These are phyloP conservation scores for Physcomitrellopsis africana DNA, from an alignment of 225 moss, liverwort and hornwort genomes.

Conservation along the genomic window DNA sequence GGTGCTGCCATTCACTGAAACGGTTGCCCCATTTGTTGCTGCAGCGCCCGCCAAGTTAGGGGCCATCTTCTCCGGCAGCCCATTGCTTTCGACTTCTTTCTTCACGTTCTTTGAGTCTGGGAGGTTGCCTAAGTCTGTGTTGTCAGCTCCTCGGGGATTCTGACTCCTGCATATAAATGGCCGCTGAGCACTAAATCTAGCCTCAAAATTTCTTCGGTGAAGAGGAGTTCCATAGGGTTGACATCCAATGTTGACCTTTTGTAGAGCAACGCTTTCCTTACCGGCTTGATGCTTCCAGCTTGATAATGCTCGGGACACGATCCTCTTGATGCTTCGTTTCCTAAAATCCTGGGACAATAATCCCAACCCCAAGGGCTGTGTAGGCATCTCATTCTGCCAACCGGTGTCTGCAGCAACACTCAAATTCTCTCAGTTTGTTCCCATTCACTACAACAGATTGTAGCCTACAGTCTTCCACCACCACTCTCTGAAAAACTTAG, in stretches of 20 bases:
- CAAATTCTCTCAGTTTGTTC: conserved; percentile 3
- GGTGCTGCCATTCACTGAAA: conserved; percentile 17
- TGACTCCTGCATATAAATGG: conserved; percentile 43
- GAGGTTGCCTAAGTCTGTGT: conserved; percentile 32
- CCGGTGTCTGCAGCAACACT: conserved; percentile 43
- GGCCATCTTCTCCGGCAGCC: conserved; percentile 21
- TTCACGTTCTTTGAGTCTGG: background rate
- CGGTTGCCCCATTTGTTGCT: conserved; percentile 29
- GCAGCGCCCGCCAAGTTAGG: conserved; percentile 6
- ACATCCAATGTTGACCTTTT: background rate
- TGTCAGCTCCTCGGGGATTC: conserved; percentile 38
- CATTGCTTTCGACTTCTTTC: background rate
- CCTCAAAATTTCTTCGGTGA: conserved; percentile 25
- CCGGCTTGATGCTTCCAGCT: conserved; percentile 15
- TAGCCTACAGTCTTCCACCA: background rate
- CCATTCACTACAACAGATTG: background rate
- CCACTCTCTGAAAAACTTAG: too few relatives aligned
- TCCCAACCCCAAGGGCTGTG: conserved; percentile 33
- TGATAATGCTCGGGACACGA: background rate
- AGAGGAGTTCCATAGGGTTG: conserved; percentile 2
- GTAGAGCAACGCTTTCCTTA: conserved; percentile 31
- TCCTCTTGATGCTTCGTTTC: conserved; percentile 19
- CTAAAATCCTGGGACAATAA: conserved; percentile 25
- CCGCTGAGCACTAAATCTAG: background rate
- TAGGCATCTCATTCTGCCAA: conserved; percentile 37